Evolutionary conservation across 768 basidiomycete species (phyloP).

Genomic region (Agrocybe pediades): DNA sequence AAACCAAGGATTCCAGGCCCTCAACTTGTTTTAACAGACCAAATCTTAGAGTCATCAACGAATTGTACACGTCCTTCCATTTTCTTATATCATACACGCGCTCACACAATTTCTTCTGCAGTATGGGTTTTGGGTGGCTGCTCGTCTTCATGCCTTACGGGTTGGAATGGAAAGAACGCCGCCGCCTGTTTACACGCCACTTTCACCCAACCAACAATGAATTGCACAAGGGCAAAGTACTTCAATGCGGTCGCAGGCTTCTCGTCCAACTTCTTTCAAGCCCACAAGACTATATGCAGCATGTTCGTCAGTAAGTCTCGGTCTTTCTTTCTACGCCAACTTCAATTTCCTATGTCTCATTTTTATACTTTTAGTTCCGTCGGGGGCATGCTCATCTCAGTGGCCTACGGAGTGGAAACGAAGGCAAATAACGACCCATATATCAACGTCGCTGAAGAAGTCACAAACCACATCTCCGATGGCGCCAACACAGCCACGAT

Average conservation of each 20-base stretch:
- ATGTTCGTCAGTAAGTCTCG: conserved; percentile 34
- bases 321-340: neutral
- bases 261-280: conserved; percentile 30
- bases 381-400: conserved; percentile 35
- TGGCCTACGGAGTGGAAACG: conserved; percentile 46
- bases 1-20: too few relatives aligned
- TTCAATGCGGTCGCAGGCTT: conserved; percentile 28
- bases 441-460: conserved; percentile 39
- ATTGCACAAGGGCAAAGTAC: conserved; percentile 20
- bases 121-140: conserved; percentile 41
- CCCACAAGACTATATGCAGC: conserved; percentile 36
- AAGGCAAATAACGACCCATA: conserved; percentile 40
- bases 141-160: conserved; percentile 40
- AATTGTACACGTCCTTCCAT: conserved; percentile 15
- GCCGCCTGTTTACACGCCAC: conserved; percentile 40
- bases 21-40: conserved; percentile 6
- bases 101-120: conserved; percentile 7
- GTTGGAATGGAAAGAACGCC: conserved; percentile 35
- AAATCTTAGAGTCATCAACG: conserved; percentile 15
- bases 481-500: conserved; percentile 36
- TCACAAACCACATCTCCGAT: conserved; percentile 25
- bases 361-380: conserved; percentile 29
- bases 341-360: neutral
- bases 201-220: conserved; percentile 32
- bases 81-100: neutral